These are phyloP conservation scores for Euphorbia lathyris DNA, from an alignment of 345 rosid species.

Conservation along the genomic window DNA sequence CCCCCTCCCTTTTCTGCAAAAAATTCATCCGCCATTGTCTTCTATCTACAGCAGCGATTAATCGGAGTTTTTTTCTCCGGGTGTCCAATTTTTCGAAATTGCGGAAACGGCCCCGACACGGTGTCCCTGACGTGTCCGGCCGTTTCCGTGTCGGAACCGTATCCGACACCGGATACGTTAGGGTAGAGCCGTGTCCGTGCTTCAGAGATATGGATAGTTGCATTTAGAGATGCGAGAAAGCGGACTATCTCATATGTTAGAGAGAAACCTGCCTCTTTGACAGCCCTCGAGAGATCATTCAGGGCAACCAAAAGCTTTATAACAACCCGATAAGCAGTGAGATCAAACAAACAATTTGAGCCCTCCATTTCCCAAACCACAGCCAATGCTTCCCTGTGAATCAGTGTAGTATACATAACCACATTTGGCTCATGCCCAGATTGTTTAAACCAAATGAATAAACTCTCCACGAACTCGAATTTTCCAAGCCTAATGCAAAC, in stretches of 20 bases:
- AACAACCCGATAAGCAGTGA: slow-evolving; percentile 77
- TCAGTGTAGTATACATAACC: slow-evolving; percentile 80
- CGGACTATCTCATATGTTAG: slow-evolving; percentile 56
- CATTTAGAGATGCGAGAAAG: not conserved
- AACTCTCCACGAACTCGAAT: slow-evolving; percentile 59
- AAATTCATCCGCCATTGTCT: too few species aligned
- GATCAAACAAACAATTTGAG: slow-evolving; percentile 66
- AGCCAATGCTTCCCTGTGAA: slow-evolving; percentile 85
- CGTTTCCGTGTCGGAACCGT: too few species aligned
- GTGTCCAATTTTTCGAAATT: too few species aligned
- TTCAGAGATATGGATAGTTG: too few species aligned
- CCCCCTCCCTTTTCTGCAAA: too few species aligned
- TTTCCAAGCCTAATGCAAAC: slow-evolving; percentile 52
- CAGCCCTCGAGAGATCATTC: slow-evolving; percentile 70
- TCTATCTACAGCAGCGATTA: too few species aligned
- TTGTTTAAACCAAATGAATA: slow-evolving; percentile 61
- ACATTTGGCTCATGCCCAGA: slow-evolving; percentile 55
- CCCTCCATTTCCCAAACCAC: slow-evolving; percentile 89
- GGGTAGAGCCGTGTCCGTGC: too few species aligned
- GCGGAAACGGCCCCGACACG: too few species aligned
- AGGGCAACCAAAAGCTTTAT: slow-evolving; percentile 70
- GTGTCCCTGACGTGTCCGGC: too few species aligned
- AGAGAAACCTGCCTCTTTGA: slow-evolving; percentile 75
- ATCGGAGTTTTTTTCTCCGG: too few species aligned
- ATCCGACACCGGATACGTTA: too few species aligned